phyloP scores from a whole-genome alignment of 768 basidiomycete species.

The Cyclocybe aegerita region DNA sequence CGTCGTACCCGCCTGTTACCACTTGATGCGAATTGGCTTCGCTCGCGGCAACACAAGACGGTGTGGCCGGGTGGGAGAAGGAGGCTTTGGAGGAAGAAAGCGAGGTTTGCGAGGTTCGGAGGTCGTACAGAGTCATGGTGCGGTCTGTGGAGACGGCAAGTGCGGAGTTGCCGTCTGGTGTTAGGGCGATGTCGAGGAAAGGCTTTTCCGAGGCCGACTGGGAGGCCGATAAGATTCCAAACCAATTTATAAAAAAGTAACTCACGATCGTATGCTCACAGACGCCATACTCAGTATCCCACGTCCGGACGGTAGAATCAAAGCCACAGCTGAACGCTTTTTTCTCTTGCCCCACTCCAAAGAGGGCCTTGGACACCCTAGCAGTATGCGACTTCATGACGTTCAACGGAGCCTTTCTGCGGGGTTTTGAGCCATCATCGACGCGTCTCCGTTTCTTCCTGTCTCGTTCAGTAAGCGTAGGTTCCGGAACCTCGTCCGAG shows the following conservation, averaged over 20 bases:
- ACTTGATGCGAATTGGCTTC: constrained; percentile 46
- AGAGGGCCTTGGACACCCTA: constrained; percentile 74
- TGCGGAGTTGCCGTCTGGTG: constrained; percentile 40
- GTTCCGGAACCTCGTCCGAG: constrained; percentile 61
- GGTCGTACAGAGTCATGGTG: constrained; percentile 69
- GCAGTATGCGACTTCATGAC: constrained; percentile 85
- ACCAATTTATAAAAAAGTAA: constrained; percentile 9
- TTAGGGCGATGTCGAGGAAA: constrained; percentile 63
- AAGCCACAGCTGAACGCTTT: constrained; percentile 79
- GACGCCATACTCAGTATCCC: constrained; percentile 82
- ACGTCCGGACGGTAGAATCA: constrained; percentile 86
- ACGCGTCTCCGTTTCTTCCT: constrained; percentile 67
- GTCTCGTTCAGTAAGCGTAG: constrained; percentile 32
- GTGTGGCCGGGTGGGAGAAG: constrained; percentile 63
- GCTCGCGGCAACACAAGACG: constrained; percentile 53
- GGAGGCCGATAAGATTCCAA: neutral
- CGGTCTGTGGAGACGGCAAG: constrained; percentile 75
- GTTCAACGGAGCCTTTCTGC: constrained; percentile 64
- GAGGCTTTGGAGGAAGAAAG: constrained; percentile 32
- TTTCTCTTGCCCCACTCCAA: constrained; percentile 20
- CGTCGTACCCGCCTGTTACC: constrained; percentile 76
- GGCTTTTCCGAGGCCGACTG: constrained; percentile 74
- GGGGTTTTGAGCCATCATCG: constrained; percentile 37
- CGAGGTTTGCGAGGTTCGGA: constrained; percentile 42
- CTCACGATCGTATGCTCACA: constrained; percentile 71